A percentile compares a stretch with the other conserved stretches of the same genome.
Conservation (phyloP, 768 basidiomycete genomes). For the Tulasnella sp. region DNA sequence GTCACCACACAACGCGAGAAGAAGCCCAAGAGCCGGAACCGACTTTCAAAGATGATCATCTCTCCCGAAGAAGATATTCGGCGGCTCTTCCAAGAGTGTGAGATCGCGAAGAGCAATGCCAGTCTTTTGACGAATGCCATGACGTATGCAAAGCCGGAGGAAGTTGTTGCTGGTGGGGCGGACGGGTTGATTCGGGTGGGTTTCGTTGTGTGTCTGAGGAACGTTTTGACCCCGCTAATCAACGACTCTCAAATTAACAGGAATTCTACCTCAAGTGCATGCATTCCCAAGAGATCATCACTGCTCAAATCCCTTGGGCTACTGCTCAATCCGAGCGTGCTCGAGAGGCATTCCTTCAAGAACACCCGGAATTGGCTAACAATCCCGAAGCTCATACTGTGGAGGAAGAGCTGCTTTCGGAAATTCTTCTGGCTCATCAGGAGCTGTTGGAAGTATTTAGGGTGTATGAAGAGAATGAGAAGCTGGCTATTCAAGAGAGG, state of each 20-base stretch:
- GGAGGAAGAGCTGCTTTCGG: slow-evolving; percentile 69
- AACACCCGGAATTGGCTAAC: neutral
- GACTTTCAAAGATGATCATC: slow-evolving; percentile 35
- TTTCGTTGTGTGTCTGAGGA: neutral
- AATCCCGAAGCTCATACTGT: slow-evolving; percentile 38
- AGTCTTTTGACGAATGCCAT: slow-evolving; percentile 63
- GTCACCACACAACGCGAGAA: slow-evolving; percentile 14
- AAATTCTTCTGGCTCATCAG: slow-evolving; percentile 64
- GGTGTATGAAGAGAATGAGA: slow-evolving; percentile 70
- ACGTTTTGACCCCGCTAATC: neutral
- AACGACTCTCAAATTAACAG: slow-evolving; percentile 35
- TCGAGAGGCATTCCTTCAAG: slow-evolving; percentile 28
- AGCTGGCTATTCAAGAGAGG: slow-evolving; percentile 48
- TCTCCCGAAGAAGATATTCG: slow-evolving; percentile 79
- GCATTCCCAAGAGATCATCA: slow-evolving; percentile 75
- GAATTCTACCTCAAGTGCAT: slow-evolving; percentile 77
- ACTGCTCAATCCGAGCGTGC: slow-evolving; percentile 71
- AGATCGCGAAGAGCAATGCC: slow-evolving; percentile 76
- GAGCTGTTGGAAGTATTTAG: slow-evolving; percentile 59
- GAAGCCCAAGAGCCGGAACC: slow-evolving; percentile 20
- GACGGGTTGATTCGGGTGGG: neutral
- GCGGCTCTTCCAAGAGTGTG: slow-evolving; percentile 76
- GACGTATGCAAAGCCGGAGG: slow-evolving; percentile 59
- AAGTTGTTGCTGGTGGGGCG: slow-evolving; percentile 43
- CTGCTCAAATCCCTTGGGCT: slow-evolving; percentile 87